These are phyloP conservation scores for Rhododendron mucronatum DNA, from an alignment of 148 eudicot species.

Conservation along the genomic window DNA sequence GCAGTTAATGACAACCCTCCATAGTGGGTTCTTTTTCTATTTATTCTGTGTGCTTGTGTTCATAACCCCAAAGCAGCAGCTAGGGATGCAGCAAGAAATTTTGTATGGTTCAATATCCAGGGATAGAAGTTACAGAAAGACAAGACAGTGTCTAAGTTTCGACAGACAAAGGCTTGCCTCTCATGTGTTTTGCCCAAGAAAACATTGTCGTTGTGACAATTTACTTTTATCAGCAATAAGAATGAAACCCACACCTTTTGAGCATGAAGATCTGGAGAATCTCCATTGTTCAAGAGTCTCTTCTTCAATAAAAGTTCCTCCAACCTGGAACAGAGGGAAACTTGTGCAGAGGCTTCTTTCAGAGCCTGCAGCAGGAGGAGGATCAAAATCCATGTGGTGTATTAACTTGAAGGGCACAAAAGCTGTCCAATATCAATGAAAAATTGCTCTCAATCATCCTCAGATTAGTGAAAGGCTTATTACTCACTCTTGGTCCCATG, in stretches of 20 bases:
- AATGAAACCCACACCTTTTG: slow-evolving; percentile 35
- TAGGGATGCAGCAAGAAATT: background rate
- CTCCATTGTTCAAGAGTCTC: slow-evolving; percentile 39
- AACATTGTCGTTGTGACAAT: background rate
- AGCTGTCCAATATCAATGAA: background rate
- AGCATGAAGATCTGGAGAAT: slow-evolving; percentile 43
- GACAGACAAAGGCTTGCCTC: background rate
- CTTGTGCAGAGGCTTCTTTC: slow-evolving; percentile 45
- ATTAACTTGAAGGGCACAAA: background rate
- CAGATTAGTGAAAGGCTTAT: background rate
- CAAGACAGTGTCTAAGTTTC: background rate
- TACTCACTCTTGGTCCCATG: background rate
- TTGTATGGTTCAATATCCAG: background rate
- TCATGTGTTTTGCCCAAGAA: background rate
- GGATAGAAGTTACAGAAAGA: background rate
- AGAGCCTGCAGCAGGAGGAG: slow-evolving; percentile 28
- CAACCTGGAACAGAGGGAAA: slow-evolving; percentile 45
- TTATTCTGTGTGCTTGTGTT: background rate
- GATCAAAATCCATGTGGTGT: background rate
- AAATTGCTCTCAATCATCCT: background rate
- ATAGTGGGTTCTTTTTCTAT: background rate
- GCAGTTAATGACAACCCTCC: background rate
- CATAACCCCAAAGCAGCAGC: background rate
- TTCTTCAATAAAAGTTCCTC: slow-evolving; percentile 43
- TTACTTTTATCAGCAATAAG: background rate